Evolutionary conservation across 768 basidiomycete genomes (phyloP).

Genomic region (Mycena indigotica): DNA sequence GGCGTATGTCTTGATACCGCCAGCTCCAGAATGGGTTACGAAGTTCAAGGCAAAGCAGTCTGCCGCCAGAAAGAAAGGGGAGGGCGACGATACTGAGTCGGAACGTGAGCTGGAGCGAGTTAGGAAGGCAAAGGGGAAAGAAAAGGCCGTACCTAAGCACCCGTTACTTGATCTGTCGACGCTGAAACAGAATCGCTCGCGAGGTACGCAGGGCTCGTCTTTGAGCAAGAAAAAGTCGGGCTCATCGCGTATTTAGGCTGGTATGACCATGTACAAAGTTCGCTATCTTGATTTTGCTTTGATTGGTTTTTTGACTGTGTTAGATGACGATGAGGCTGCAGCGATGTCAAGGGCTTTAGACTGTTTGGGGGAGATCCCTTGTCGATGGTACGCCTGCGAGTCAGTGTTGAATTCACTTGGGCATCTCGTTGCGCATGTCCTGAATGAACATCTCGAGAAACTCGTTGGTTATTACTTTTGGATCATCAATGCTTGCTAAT

Average conservation of each 20-base stretch:
- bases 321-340: slow-evolving; percentile 47
- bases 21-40: slow-evolving; percentile 11
- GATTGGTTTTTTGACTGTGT: slow-evolving; percentile 23
- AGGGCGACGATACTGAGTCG: slow-evolving; percentile 1
- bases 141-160: neutral
- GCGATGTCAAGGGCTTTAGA: slow-evolving; percentile 51
- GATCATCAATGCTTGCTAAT: slow-evolving; percentile 8
- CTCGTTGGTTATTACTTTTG: slow-evolving; percentile 29
- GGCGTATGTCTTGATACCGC: slow-evolving; percentile 10
- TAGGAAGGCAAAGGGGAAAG: neutral
- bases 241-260: slow-evolving; percentile 16
- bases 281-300: slow-evolving; percentile 5
- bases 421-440: slow-evolving; percentile 52
- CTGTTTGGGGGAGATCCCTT: slow-evolving; percentile 48
- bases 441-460: slow-evolving; percentile 32
- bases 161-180: neutral
- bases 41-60: slow-evolving; percentile 1
- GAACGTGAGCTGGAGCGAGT: slow-evolving; percentile 10
- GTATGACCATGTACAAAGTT: slow-evolving; percentile 24
- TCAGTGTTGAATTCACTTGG: slow-evolving; percentile 55
- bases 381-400: slow-evolving; percentile 64
- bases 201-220: slow-evolving; percentile 15
- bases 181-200: slow-evolving; percentile 8
- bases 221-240: neutral
- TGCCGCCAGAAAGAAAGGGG: neutral